Percentiles rank a stretch among this genome's conserved stretches.
These are phyloP conservation scores for Candida verbasci DNA, from an alignment of 805 yeast genomes.

Conservation along the genomic window DNA sequence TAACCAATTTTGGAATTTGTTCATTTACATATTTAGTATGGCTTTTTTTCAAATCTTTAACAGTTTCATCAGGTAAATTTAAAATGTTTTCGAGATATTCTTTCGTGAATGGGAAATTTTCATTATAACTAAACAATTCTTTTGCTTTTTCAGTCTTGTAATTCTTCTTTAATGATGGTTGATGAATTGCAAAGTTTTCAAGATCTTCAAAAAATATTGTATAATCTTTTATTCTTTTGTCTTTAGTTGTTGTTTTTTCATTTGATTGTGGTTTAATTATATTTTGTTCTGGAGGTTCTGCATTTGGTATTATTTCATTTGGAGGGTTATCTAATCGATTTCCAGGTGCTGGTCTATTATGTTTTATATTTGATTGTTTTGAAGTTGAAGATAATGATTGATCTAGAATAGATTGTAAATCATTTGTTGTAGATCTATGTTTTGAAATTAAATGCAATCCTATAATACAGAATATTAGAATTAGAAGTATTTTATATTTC, in stretches of 20 bases:
- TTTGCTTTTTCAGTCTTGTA: conserved; percentile 41
- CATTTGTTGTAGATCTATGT: neutral
- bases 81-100: conserved; percentile 43
- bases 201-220: conserved; percentile 29
- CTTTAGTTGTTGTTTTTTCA: neutral
- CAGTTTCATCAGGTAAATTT: conserved; percentile 31
- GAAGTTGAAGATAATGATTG: neutral
- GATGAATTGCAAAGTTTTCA: conserved; percentile 30
- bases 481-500: conserved; percentile 1
- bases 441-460: neutral
- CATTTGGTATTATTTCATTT: conserved; percentile 3
- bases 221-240: conserved; percentile 15
- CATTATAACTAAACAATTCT: conserved; percentile 38
- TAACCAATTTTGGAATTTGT: conserved; percentile 24
- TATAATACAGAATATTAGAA: conserved; percentile 2
- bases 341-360: conserved; percentile 5
- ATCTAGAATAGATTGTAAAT: conserved; percentile 1
- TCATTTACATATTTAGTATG: conserved; percentile 33
- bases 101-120: conserved; percentile 40
- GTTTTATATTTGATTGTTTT: neutral
- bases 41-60: conserved; percentile 29
- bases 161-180: conserved; percentile 37
- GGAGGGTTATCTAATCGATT: conserved; percentile 5
- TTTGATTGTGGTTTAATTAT: neutral
- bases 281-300: conserved; percentile 2